phyloP scores from a whole-genome alignment of 2,329 filamentous ascomycete genomes.

The Calonectria pteridis region DNA sequence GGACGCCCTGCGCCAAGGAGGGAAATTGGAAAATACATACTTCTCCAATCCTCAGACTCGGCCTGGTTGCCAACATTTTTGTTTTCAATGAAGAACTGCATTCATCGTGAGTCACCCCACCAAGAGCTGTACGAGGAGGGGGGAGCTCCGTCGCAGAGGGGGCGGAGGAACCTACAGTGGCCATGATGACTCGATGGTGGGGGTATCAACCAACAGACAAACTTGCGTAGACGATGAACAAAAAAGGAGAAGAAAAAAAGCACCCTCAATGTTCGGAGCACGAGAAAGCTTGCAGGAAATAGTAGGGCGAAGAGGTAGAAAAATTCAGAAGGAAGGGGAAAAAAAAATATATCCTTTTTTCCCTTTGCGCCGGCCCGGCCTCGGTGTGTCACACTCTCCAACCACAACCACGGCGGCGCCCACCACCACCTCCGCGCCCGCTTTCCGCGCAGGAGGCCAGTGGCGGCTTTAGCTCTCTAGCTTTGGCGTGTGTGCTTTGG shows the following conservation, averaged over 20 bases:
- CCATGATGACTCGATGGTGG: conserved; percentile 38
- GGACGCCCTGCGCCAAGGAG: neutral
- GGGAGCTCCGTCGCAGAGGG: conserved; percentile 17
- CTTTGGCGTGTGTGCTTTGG: conserved; percentile 25
- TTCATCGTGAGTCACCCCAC: conserved; percentile 46
- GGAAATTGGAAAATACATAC: conserved; percentile 62
- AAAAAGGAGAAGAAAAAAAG: conserved; percentile 2
- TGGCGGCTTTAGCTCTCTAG: neutral
- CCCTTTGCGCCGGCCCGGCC: conserved; percentile 41
- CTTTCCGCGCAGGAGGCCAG: conserved; percentile 5
- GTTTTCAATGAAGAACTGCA: conserved; percentile 80
- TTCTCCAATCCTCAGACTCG: conserved; percentile 84
- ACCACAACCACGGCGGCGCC: neutral
- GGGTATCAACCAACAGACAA: conserved; percentile 8
- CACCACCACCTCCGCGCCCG: neutral
- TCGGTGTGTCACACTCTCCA: conserved; percentile 40
- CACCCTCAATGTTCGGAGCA: neutral
- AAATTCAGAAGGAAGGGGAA: conserved; percentile 4
- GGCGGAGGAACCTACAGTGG: conserved; percentile 42
- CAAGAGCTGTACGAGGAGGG: conserved; percentile 24
- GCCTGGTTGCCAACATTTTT: conserved; percentile 81
- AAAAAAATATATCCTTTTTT: conserved; percentile 20
- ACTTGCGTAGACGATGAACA: conserved; percentile 6
- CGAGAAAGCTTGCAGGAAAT: neutral
- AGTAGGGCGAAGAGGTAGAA: neutral